phyloP scores from a whole-genome alignment of 2,329 filamentous ascomycete genomes.

The Clonostachys byssicola region DNA sequence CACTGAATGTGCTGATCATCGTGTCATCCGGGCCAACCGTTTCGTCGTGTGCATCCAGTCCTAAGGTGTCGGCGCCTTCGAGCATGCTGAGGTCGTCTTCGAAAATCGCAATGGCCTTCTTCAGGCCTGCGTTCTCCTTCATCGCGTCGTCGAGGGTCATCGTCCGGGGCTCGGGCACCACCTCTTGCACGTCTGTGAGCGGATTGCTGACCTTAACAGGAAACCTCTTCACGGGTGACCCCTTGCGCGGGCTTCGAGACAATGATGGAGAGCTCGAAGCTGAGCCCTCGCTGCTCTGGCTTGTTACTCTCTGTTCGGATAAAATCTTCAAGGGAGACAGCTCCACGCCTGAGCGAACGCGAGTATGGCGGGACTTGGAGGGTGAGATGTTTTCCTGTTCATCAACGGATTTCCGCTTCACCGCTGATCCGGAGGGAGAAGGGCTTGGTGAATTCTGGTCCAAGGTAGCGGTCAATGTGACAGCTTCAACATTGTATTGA shows the following conservation, averaged over 20 bases:
- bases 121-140: constrained; percentile 49
- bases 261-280: background rate
- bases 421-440: background rate
- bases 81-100: constrained; percentile 42
- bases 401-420: constrained; percentile 6
- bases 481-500: constrained; percentile 25
- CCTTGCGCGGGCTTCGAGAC: constrained; percentile 19
- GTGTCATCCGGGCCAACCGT: constrained; percentile 62
- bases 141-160: constrained; percentile 50
- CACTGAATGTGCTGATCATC: constrained; percentile 79
- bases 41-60: constrained; percentile 17
- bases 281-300: background rate
- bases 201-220: constrained; percentile 50
- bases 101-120: constrained; percentile 57
- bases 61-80: constrained; percentile 18
- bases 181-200: constrained; percentile 8
- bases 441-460: constrained; percentile 9
- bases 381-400: constrained; percentile 44
- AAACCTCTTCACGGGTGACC: constrained; percentile 53
- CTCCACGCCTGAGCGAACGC: constrained; percentile 52
- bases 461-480: constrained; percentile 7
- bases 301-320: constrained; percentile 14
- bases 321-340: constrained; percentile 56
- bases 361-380: constrained; percentile 44
- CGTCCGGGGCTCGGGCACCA: constrained; percentile 18